Base-by-base conservation (phyloP, 768 basidiomycete genomes). In the Amanita molliuscula region DNA sequence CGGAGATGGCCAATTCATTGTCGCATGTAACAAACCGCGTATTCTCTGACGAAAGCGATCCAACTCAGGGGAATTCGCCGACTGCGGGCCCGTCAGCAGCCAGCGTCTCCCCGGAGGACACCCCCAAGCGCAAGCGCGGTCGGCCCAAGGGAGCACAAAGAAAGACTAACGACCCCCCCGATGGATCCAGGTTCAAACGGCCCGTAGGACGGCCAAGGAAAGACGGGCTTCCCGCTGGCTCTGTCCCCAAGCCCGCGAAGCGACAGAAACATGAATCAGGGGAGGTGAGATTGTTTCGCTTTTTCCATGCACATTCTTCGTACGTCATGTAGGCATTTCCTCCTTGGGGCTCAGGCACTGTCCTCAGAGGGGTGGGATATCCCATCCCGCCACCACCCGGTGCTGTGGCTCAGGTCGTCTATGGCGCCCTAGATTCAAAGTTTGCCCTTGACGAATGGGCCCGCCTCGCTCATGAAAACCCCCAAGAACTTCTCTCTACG, bases 151-250 rank as follows among this genome's bases (percentile, higher is more conserved):
- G 31, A 87, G 83, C 58, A 84, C 82, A 10, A 86, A 84, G 68
- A 89, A 88, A 61, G n/a, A 68, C 69, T 20, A 71, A 65, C 42
- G 56, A 58, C 0, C 58, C 64, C 8, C 47, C 62, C 6, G 20
- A 60, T 3, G 68, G 73, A 2, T 71, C 76, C 23, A 84, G 84
- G 64, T 65, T 78, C 47, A 88, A 87, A 62, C 71, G 88, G 40
- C 88, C 88, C 13, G 87, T 89, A 1, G 88, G 88, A 1, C 72
- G 88, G 11, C 88, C 88, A 2, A 67, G 88, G 56, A 88, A 89
- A 63, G 87, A 89, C 56, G 88, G 88, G 0, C 74, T 86, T 33
- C 87, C 87, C 35, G 82, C 87, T 26, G 87, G 87, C 10, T 82
- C 83, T 8, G 77, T 84, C 7, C 49, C 49, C 21, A 43, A 5